Evolutionary conservation across 768 basidiomycete genomes (phyloP).

Genomic region (Pleurotus pulmonarius): DNA sequence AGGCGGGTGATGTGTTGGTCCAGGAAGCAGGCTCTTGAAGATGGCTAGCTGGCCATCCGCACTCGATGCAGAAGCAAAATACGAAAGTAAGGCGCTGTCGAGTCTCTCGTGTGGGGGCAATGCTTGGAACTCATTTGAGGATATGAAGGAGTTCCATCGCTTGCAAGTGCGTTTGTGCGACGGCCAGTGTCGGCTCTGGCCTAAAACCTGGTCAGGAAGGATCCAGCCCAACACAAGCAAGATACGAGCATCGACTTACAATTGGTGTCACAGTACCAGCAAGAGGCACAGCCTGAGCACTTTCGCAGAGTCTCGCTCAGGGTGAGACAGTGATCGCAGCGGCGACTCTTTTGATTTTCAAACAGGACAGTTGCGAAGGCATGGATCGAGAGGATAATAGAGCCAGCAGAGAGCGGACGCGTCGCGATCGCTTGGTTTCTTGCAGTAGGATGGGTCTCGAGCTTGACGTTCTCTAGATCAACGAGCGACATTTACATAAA

Average conservation of each 20-base stretch:
- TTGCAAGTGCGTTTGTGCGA: constrained; percentile 74
- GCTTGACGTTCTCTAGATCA: constrained; percentile 14
- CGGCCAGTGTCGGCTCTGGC: constrained; percentile 68
- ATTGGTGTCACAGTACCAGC: constrained; percentile 67
- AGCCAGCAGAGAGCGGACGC: constrained; percentile 37
- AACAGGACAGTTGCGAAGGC: constrained; percentile 49
- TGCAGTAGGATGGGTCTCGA: constrained; percentile 44
- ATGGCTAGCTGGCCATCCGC: constrained; percentile 10
- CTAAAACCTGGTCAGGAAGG: constrained; percentile 27
- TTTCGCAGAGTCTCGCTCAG: constrained; percentile 34
- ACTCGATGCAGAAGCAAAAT: constrained; percentile 38
- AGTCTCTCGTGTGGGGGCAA: constrained; percentile 51
- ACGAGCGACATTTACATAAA: no score
- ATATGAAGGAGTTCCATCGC: constrained; percentile 38
- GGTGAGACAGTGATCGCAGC: constrained; percentile 64
- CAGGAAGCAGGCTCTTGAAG: constrained; percentile 44
- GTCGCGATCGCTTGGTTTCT: constrained; percentile 49
- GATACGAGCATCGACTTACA: constrained; percentile 40
- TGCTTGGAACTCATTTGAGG: constrained; percentile 42
- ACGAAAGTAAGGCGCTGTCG: constrained; percentile 63
- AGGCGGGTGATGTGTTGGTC: constrained; percentile 21
- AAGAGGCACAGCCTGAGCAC: constrained; percentile 65
- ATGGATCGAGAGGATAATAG: constrained; percentile 39
- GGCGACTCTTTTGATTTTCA: constrained; percentile 50
- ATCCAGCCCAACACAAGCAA: no score